phyloP scores from a whole-genome alignment of 2,329 filamentous ascomycete species.

The Monilinia fructigena region DNA sequence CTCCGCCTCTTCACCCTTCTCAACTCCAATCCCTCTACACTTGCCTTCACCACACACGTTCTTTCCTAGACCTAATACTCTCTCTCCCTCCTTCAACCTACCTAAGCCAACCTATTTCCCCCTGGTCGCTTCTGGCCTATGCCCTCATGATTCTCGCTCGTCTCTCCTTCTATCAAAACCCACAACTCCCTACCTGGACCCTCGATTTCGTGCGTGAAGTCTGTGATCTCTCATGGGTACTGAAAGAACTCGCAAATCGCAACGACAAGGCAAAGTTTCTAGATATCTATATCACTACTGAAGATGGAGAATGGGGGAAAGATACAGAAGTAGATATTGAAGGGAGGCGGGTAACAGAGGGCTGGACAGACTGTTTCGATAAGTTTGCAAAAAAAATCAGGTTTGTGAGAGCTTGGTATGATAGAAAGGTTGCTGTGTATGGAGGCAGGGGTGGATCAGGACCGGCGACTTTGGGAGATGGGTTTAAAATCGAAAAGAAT shows the following conservation, averaged over 20 bases:
- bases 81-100: too few species aligned
- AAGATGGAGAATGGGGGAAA: not conserved
- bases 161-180: too few species aligned
- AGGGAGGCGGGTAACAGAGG: not conserved
- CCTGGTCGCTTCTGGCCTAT: too few species aligned
- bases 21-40: conserved; percentile 11
- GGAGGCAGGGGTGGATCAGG: not conserved
- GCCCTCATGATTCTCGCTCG: too few species aligned
- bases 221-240: conserved; percentile 11
- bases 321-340: not conserved
- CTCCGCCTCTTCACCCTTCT: not conserved
- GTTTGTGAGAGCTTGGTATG: conserved; percentile 5
- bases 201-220: conserved; percentile 8
- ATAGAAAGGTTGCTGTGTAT: not conserved
- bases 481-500: not conserved
- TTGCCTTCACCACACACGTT: too few species aligned
- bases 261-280: conserved; percentile 11
- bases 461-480: not conserved
- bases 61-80: too few species aligned
- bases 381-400: conserved; percentile 17
- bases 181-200: conserved; percentile 1
- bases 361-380: conserved; percentile 16
- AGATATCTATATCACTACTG: not conserved
- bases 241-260: not conserved
- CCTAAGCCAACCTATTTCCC: too few species aligned